A percentile compares a stretch with the other conserved stretches of the same genome.
These are phyloP conservation scores for Pyricularia sp. DNA, from an alignment of 2,329 filamentous ascomycete species.

Conservation along the genomic window DNA sequence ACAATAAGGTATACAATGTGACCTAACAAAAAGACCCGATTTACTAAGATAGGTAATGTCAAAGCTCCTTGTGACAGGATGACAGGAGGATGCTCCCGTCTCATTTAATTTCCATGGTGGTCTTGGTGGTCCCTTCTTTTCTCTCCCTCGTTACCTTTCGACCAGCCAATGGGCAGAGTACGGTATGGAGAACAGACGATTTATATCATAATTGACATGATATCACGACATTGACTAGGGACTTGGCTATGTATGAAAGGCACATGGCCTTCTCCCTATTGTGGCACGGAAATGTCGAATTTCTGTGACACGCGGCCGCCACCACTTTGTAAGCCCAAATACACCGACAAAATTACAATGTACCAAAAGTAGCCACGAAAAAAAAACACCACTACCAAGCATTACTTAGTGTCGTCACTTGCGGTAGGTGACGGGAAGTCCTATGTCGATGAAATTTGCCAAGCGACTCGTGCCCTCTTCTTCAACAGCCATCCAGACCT, in stretches of 20 bases:
- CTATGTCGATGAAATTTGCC: background rate
- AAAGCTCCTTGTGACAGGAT: background rate
- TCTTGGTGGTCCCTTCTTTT: background rate
- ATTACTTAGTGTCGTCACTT: background rate
- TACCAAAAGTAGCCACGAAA: background rate
- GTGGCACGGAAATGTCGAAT: background rate
- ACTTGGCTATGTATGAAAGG: no score
- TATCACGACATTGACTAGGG: background rate
- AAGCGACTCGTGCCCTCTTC: background rate
- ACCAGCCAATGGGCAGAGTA: background rate
- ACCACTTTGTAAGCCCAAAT: background rate
- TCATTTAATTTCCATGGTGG: background rate
- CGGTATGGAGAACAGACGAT: background rate
- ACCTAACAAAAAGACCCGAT: background rate
- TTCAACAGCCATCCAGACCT: background rate
- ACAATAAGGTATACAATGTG: background rate
- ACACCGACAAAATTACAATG: background rate
- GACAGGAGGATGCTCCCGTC: background rate
- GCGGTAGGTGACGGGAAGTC: background rate
- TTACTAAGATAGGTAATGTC: background rate
- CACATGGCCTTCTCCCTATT: background rate
- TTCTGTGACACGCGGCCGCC: background rate
- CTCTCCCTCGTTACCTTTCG: no score
- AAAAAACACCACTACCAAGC: background rate
- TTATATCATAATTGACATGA: background rate